Evolutionary conservation across 805 yeast genomes (phyloP).

Genomic region (Grigorovia humatica): DNA sequence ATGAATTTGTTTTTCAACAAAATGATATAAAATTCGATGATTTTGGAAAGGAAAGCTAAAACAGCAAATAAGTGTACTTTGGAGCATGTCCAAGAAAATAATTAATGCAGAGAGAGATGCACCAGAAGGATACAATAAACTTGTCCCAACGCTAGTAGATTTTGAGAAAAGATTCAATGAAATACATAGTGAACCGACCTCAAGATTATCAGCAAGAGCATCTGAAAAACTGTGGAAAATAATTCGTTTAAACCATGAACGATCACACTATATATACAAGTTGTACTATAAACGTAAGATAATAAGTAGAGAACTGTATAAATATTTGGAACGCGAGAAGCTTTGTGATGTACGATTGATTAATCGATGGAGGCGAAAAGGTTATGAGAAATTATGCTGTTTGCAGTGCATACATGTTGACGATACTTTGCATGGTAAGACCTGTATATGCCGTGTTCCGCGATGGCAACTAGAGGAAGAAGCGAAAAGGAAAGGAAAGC

Average conservation of each 20-base stretch:
- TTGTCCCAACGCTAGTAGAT: slow-evolving; percentile 54
- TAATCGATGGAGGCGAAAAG: slow-evolving; percentile 78
- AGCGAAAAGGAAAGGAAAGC: slow-evolving; percentile 14
- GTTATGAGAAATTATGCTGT: slow-evolving; percentile 82
- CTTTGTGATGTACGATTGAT: slow-evolving; percentile 61
- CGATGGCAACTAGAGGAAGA: slow-evolving; percentile 37
- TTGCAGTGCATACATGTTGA: slow-evolving; percentile 57
- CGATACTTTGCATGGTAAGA: slow-evolving; percentile 53
- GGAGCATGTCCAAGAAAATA: slow-evolving; percentile 8
- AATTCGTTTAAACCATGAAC: slow-evolving; percentile 58
- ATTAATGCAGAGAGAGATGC: slow-evolving; percentile 30
- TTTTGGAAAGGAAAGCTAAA: no score
- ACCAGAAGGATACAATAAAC: slow-evolving; percentile 65
- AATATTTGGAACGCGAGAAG: slow-evolving; percentile 59
- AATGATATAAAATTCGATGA: no score
- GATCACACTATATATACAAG: slow-evolving; percentile 65
- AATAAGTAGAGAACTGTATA: slow-evolving; percentile 57
- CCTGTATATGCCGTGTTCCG: slow-evolving; percentile 85
- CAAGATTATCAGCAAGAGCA: slow-evolving; percentile 38
- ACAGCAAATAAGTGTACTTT: not conserved
- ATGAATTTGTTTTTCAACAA: no score
- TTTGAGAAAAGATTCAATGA: slow-evolving; percentile 50
- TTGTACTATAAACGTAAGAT: slow-evolving; percentile 60
- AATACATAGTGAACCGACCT: slow-evolving; percentile 32
- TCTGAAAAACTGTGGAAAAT: slow-evolving; percentile 61